Evolutionary conservation across 495 filamentous ascomycete genomes (phyloP), one percentile per base, ranked within the genome.

Genomic region (Penicillium paxilli): DNA sequence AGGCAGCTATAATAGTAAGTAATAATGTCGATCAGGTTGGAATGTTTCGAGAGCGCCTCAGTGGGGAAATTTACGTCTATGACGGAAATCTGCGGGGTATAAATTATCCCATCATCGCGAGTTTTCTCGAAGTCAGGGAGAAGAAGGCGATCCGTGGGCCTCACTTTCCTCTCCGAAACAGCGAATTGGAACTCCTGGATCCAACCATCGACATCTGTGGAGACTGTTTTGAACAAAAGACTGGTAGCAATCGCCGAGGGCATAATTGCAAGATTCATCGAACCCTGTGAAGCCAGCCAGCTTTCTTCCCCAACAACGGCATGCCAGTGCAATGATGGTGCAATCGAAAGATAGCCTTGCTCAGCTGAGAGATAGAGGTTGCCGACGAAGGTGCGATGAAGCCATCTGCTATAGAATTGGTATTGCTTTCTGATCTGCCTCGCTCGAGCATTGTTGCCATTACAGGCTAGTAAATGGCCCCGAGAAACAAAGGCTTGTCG

Each of bases 261-360:
- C n/a, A n/a, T n/a, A n/a, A n/a, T n/a, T n/a, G n/a, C n/a, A n/a
- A n/a, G n/a, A n/a, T n/a, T n/a, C n/a, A n/a, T n/a, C n/a, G n/a
- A n/a, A n/a, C n/a, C n/a, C n/a, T n/a, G n/a, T n/a, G n/a, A n/a
- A n/a, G 2, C 33, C 17, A 52, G 7, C 38, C 49, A 52, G 14
- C 22, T 44, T 44, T 52, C 23, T 10, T 4, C 3, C 2, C 37
- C 23, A 30, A 44, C 37, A 52, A 52, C 49, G 23, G 49, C 37
- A 44, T 52, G 37, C 14, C 35, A 52, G 20, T 52, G 37, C 21
- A 52, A 52, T 33, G 49, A 37, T 24, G n/a, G n/a, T n/a, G 19
- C 49, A 21, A 52, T 52, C 33, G 49, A n/a, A 32, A 52, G 30
- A 12, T 44, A 4, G 23, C 49, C 26, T 26, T 22, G 33, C 33